Base-by-base conservation (phyloP, 129 eudicot genomes). In the Solidago caesia region DNA sequence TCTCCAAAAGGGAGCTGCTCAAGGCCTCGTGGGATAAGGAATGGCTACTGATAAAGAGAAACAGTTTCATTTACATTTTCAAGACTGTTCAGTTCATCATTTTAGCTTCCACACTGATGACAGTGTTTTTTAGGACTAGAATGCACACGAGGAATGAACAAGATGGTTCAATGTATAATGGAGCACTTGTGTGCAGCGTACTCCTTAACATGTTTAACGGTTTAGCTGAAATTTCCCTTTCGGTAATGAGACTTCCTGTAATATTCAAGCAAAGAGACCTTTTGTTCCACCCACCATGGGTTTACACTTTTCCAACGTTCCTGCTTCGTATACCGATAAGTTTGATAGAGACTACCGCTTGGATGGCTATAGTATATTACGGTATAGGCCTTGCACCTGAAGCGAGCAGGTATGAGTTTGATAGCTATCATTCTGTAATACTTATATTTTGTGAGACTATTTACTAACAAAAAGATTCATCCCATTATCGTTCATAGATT, bases 221-320 rank as follows among this genome's bases (percentile, higher is more conserved):
- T 29, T 82, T 92, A 66, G 80, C 97, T 33, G 97, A 92, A 75
- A 87, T 89, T 25, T 62, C 96, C 0, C 74, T 89, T 63, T 84
- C 79, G 7, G 75, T 89, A 53, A 78, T 82, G 48, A 87, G 97
- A 59, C 91, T 92, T 83, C 96, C 97, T 8, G 97, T 92, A 4
- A 80, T 92, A 59, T 89, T 85, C 74, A 92, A 92, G 82, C 97
- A 92, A 4, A 77, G 96, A 72, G 97, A 92, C 70, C 90, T 87
- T 72, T 77, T 92, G 10, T 92, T 92, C 73, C 88, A 85, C 63
- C 97, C 97, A 16, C 74, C 93, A 6, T 92, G 97, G 97, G 79
- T 89, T 29, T 89, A 79, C 52, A 92, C 96, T 0, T 58, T 92
- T 57, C 91, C 97, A 13, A 87, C 80, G 8, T 87, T 89, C 74